Evolutionary conservation across 805 yeast species (phyloP).

Genomic region (Isabelozyma heimii): DNA sequence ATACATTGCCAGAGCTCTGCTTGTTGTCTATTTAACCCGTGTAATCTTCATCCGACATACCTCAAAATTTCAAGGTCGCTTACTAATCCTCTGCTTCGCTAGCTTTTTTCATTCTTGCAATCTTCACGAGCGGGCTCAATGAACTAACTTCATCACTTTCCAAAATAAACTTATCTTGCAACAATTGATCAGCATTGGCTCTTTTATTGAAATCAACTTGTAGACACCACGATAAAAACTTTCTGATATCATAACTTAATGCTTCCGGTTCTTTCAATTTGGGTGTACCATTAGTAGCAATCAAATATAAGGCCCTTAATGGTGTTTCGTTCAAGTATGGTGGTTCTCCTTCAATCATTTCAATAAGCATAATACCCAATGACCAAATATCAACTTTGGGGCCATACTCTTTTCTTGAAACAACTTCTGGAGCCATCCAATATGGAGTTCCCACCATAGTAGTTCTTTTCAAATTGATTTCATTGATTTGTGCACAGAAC

Average conservation of each 20-base stretch:
- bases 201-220: conserved; percentile 82
- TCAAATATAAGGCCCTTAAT: conserved; percentile 84
- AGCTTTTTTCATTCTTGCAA: conserved; percentile 66
- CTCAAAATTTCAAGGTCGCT: not conserved
- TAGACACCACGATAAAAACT: conserved; percentile 73
- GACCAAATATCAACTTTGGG: conserved; percentile 98
- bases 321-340: conserved; percentile 97
- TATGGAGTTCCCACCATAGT: conserved; percentile 99
- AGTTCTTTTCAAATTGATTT: conserved; percentile 73
- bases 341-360: conserved; percentile 99
- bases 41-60: no score
- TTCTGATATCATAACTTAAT: conserved; percentile 60
- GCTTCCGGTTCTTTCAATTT: conserved; percentile 84
- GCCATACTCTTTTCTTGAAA: conserved; percentile 90
- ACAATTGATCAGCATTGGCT: conserved; percentile 71
- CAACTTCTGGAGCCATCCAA: conserved; percentile 99
- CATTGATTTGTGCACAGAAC: conserved; percentile 81
- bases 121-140: conserved; percentile 70
- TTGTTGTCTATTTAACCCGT: no score
- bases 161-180: conserved; percentile 61
- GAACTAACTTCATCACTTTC: conserved; percentile 61
- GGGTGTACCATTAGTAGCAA: conserved; percentile 97
- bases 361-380: conserved; percentile 95
- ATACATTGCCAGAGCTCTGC: not conserved
- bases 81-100: conserved; percentile 18